Conservation (phyloP, 2,329 filamentous ascomycete species). For the Neonectria ditissima region DNA sequence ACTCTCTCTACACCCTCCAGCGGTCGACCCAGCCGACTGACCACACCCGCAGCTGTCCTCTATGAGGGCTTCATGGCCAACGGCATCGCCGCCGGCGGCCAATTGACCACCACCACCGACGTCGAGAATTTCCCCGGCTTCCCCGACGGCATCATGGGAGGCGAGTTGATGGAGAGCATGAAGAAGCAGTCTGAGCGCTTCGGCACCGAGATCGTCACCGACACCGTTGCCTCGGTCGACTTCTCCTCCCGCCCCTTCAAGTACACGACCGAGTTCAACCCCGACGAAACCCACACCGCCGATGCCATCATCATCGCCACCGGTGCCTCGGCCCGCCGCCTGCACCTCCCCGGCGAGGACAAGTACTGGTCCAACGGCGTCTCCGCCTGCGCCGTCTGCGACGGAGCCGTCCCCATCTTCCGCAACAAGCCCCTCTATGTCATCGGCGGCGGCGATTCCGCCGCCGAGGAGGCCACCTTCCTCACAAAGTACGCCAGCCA, state of each 20-base stretch:
- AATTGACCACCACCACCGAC: constrained; percentile 98
- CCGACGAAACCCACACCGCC: constrained; percentile 85
- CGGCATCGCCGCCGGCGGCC: constrained; percentile 93
- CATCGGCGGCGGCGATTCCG: constrained; percentile 96
- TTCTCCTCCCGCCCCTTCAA: constrained; percentile 87
- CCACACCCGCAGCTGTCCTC: constrained; percentile 72
- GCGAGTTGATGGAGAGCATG: constrained; percentile 90
- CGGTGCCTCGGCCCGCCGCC: constrained; percentile 87
- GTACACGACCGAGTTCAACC: constrained; percentile 91
- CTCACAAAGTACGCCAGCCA: constrained; percentile 97
- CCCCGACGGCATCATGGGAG: constrained; percentile 86
- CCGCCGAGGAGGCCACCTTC: constrained; percentile 97
- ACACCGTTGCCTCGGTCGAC: constrained; percentile 92
- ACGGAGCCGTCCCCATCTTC: constrained; percentile 97
- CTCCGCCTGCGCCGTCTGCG: constrained; percentile 96
- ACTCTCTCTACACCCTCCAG: neutral
- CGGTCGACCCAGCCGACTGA: constrained; percentile 25
- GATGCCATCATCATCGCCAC: constrained; percentile 95
- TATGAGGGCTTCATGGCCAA: constrained; percentile 99
- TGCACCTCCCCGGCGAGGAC: constrained; percentile 88
- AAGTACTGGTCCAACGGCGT: constrained; percentile 98
- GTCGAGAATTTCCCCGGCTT: constrained; percentile 99
- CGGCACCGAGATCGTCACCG: constrained; percentile 91
- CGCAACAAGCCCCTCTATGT: constrained; percentile 95
- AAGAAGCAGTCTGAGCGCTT: constrained; percentile 90